Conservation (phyloP, 2,329 filamentous ascomycete species). For the Amylocarpus encephaloides region DNA sequence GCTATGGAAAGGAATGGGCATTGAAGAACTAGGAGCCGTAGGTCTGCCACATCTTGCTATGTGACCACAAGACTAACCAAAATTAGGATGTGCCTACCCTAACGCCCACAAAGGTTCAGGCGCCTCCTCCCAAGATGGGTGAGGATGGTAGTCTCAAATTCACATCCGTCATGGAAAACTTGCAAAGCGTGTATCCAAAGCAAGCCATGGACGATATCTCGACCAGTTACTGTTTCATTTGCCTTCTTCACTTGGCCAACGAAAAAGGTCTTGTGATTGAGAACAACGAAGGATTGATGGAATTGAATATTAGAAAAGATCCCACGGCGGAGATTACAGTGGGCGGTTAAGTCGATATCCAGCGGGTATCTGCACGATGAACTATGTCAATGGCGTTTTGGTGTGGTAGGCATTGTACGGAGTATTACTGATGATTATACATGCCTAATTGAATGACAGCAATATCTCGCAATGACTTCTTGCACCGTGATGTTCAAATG, state of each 20-base stretch:
- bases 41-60: slow-evolving; percentile 22
- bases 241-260: slow-evolving; percentile 67
- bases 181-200: slow-evolving; percentile 81
- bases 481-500: too few relatives aligned
- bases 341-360: slow-evolving; percentile 17
- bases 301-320: slow-evolving; percentile 57
- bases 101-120: slow-evolving; percentile 29
- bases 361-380: slow-evolving; percentile 1
- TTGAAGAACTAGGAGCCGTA: slow-evolving; percentile 46
- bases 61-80: slow-evolving; percentile 10
- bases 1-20: slow-evolving; percentile 60
- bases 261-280: slow-evolving; percentile 65
- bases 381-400: slow-evolving; percentile 5
- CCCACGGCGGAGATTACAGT: slow-evolving; percentile 51
- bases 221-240: slow-evolving; percentile 89
- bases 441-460: neutral
- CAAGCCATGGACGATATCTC: slow-evolving; percentile 89
- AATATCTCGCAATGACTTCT: neutral
- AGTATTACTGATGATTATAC: slow-evolving; percentile 1
- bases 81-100: slow-evolving; percentile 21
- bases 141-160: slow-evolving; percentile 63
- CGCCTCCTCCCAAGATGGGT: slow-evolving; percentile 27
- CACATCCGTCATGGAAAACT: slow-evolving; percentile 82
- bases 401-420: slow-evolving; percentile 5
- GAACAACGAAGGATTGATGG: slow-evolving; percentile 43